These are phyloP conservation scores for Tulasnella sp. DNA, from an alignment of 768 basidiomycete species.

Conservation along the genomic window DNA sequence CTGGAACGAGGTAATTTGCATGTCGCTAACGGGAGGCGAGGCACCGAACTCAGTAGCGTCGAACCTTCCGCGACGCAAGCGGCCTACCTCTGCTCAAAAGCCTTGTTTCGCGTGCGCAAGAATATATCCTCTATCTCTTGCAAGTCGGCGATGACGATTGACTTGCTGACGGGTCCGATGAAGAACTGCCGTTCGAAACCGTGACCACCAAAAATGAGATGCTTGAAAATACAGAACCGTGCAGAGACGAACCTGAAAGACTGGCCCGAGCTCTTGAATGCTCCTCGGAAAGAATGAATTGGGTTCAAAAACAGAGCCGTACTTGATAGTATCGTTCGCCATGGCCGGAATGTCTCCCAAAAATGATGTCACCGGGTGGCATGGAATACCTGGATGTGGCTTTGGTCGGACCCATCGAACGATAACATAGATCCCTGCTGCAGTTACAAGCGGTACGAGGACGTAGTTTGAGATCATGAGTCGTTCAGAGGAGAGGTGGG, in stretches of 20 bases:
- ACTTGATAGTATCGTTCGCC: conserved; percentile 3
- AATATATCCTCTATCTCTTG: conserved; percentile 22
- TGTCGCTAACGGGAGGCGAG: not conserved
- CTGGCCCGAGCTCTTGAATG: not conserved
- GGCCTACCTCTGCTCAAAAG: not conserved
- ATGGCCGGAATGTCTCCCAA: conserved; percentile 21
- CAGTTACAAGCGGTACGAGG: not conserved
- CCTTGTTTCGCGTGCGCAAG: not conserved
- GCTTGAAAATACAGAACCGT: not conserved
- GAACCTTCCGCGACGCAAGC: too few relatives aligned
- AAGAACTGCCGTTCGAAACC: not conserved
- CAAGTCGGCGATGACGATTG: not conserved
- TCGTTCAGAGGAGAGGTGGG: not conserved
- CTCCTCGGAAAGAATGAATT: not conserved
- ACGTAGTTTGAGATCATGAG: not conserved
- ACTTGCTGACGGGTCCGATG: conserved; percentile 14
- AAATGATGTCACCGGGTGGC: conserved; percentile 7
- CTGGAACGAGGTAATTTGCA: not conserved
- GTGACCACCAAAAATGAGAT: not conserved
- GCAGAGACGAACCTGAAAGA: not conserved
- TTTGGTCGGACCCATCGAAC: conserved; percentile 13
- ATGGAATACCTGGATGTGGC: conserved; percentile 5
- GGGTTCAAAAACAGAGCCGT: conserved; percentile 11
- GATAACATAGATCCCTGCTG: not conserved
- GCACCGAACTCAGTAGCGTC: not conserved